Percentiles rank a stretch among this genome's conserved stretches.
Conservation (phyloP, 1,284 basidiomycete species). For the Lentinula novae-zelandiae region DNA sequence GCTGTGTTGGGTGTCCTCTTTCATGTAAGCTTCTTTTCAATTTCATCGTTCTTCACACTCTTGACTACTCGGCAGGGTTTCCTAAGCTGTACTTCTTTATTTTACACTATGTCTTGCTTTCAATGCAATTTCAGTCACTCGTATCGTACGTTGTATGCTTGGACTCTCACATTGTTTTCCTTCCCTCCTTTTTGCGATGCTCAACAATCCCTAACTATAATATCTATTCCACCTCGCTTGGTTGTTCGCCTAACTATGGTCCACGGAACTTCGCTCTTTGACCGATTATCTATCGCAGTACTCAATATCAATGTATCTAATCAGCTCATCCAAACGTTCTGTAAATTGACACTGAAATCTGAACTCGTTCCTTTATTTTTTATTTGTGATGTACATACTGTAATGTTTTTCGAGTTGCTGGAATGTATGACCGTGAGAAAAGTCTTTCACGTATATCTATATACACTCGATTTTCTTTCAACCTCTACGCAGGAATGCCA, state of each 20-base stretch:
- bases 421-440: background rate
- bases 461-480: background rate
- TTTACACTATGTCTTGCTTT: background rate
- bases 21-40: background rate
- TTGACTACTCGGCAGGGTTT: background rate
- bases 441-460: background rate
- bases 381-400: too few species aligned
- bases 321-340: background rate
- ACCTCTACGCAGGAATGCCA: constrained; percentile 23
- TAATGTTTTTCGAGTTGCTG: too few species aligned
- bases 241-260: background rate
- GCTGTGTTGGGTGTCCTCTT: constrained; percentile 6
- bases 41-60: background rate
- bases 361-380: background rate
- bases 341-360: background rate
- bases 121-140: background rate
- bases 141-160: constrained; percentile 3
- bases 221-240: constrained; percentile 1
- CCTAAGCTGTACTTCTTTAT: background rate
- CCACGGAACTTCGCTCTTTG: background rate
- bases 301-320: background rate
- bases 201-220: background rate
- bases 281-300: background rate
- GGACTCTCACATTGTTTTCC: background rate
- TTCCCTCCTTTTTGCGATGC: background rate